Base-by-base conservation (phyloP, 192 early-diverging fungal genomes). In the Coemansia sp. region DNA sequence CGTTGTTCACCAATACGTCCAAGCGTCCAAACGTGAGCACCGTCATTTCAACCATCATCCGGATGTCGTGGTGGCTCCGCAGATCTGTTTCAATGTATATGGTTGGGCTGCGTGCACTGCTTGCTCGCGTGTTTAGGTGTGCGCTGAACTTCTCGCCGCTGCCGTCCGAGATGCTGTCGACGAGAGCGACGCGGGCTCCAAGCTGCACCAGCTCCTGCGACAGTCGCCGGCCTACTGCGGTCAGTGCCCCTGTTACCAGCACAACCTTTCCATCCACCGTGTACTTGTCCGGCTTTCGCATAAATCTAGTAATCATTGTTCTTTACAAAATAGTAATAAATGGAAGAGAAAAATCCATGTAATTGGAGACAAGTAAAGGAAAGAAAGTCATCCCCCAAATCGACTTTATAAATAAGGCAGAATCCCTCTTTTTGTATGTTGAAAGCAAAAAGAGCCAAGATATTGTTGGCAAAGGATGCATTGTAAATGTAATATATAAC, bases 1-100 rank as follows among this genome's bases (percentile, higher is more conserved):
- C 78, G 55, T 75, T 74, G 48, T 74, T 81, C 19, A 81, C 52
- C 2, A 80, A 59, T 2, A 80, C 45, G 48, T 80, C 78, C 3
- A 71, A 8, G 13, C 41, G 54, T 1, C 78, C 71, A 54, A 71
- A 80, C 23, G 64, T 24, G 13, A 47, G 26, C 9, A 54, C 27
- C 6, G 68, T 54, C 57, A 55, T 45, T 4, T 50, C 37, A 4
- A 71, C 12, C 72, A 74, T 71, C 24, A 39, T 23, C 12, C 16
- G 27, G 3, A 74, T 71, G 10, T 67, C 62, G 1, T 47, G 35
- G 13, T 48, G 38, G 6, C 48, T 50, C 4, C 65, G 35, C 58
- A 80, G 12, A 29, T 74, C 78, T 4, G 62, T 51, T 14, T 60
- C 8, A 4, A 71, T 13, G 52, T 53, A 55, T 73, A 78, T 35